Conservation (phyloP, 2,329 filamentous ascomycete species). For the Colletotrichum viniferum region DNA sequence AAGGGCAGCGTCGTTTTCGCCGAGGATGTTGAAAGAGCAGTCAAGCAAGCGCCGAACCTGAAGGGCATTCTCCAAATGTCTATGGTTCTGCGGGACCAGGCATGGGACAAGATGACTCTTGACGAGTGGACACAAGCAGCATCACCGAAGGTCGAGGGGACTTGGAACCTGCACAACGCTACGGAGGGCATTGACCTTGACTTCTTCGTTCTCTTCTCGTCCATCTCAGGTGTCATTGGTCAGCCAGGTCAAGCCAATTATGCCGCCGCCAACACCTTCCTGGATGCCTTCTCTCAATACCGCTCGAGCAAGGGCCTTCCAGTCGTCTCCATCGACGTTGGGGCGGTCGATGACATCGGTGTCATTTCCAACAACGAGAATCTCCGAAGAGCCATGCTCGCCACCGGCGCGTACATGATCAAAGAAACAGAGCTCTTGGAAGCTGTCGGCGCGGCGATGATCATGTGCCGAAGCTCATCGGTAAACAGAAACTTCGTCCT, state of each 20-base stretch:
- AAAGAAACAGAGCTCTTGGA: conserved; percentile 22
- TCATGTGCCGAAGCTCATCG: neutral
- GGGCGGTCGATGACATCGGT: conserved; percentile 39
- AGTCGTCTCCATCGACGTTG: conserved; percentile 42
- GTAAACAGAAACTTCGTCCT: neutral
- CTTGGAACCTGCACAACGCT: conserved; percentile 44
- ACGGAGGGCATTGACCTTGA: conserved; percentile 25
- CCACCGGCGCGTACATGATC: conserved; percentile 8
- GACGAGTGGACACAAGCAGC: conserved; percentile 38
- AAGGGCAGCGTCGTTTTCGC: conserved; percentile 33
- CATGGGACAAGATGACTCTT: conserved; percentile 38
- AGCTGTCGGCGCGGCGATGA: neutral
- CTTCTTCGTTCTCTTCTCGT: conserved; percentile 42
- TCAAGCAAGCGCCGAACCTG: conserved; percentile 30
- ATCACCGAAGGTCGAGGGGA: conserved; percentile 43
- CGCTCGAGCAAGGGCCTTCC: conserved; percentile 37
- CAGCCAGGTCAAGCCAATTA: conserved; percentile 43
- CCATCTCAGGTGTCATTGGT: conserved; percentile 36
- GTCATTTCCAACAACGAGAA: conserved; percentile 29
- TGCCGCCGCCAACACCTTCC: conserved; percentile 42
- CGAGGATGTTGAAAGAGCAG: conserved; percentile 28
- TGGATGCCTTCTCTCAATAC: conserved; percentile 41
- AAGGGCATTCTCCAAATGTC: conserved; percentile 43
- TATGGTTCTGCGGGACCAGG: conserved; percentile 34
- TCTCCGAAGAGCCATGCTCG: neutral